A percentile compares a stretch with the other conserved stretches of the same genome.
Evolutionary conservation across 495 filamentous ascomycete species (phyloP).

Genomic region (Aspergillus cristatus): DNA sequence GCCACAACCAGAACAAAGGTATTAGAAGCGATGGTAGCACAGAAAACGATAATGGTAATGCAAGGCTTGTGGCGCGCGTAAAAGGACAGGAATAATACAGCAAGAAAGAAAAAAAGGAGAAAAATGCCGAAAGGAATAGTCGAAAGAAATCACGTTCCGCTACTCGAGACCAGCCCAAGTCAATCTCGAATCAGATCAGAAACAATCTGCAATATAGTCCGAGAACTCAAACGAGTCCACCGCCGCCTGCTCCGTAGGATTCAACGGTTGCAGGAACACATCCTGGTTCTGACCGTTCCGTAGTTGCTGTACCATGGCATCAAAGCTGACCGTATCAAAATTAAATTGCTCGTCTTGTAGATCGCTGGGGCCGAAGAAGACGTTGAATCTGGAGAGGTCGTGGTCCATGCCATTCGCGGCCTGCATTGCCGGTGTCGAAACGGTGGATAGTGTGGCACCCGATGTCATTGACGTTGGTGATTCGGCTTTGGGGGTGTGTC

Average conservation of each 20-base stretch:
- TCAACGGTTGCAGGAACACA: slow-evolving; percentile 1
- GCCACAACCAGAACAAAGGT: too few relatives aligned
- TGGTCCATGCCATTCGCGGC: slow-evolving; percentile 1
- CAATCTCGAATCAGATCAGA: slow-evolving; percentile 3
- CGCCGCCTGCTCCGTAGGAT: neutral
- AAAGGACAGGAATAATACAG: too few relatives aligned
- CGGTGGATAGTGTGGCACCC: slow-evolving; percentile 1
- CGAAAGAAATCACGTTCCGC: too few relatives aligned
- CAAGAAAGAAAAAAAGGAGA: too few relatives aligned
- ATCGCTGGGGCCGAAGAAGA: neutral
- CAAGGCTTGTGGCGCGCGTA: too few relatives aligned
- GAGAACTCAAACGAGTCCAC: slow-evolving; percentile 12
- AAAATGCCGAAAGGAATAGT: too few relatives aligned
- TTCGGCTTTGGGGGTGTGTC: too few relatives aligned
- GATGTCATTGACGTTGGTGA: neutral
- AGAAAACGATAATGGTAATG: too few relatives aligned
- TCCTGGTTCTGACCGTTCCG: slow-evolving; percentile 4
- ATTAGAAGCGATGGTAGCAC: too few relatives aligned
- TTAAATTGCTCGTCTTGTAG: slow-evolving; percentile 4
- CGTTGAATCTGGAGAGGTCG: neutral
- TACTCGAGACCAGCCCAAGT: too few relatives aligned
- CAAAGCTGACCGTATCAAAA: slow-evolving; percentile 8
- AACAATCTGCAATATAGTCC: slow-evolving; percentile 10
- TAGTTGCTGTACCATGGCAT: slow-evolving; percentile 11
- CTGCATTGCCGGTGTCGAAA: slow-evolving; percentile 2